These are phyloP conservation scores for Gamsiella multidivaricata DNA, from an alignment of 192 early-diverging fungal genomes.

Conservation along the genomic window DNA sequence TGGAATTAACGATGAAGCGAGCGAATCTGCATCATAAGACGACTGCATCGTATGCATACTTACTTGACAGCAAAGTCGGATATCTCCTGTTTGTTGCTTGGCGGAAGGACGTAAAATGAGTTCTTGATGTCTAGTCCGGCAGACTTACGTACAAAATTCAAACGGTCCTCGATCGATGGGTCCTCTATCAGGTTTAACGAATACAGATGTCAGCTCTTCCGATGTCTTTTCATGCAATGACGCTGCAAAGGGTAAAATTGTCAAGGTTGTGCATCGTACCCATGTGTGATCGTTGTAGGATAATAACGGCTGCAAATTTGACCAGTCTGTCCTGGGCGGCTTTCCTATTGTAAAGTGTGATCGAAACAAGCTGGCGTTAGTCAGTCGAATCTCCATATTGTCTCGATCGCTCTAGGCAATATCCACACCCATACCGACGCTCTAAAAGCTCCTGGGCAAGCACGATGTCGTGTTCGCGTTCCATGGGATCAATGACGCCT, in stretches of 20 bases:
- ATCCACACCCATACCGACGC: conserved; percentile 59
- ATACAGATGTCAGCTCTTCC: too few species aligned
- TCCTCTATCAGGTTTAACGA: conserved; percentile 59
- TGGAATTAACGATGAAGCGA: not conserved
- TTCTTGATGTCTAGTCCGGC: conserved; percentile 77
- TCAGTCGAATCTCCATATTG: not conserved
- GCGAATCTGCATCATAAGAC: conserved; percentile 2
- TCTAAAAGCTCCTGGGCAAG: conserved; percentile 76
- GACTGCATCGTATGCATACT: not conserved
- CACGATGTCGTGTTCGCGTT: conserved; percentile 70
- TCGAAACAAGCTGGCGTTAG: not conserved
- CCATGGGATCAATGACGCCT: conserved; percentile 61
- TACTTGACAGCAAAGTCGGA: conserved; percentile 75
- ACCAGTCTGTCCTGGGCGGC: conserved; percentile 70
- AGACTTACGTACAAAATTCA: conserved; percentile 70
- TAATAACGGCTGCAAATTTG: conserved; percentile 79
- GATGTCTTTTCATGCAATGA: too few species aligned
- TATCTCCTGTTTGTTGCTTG: conserved; percentile 59
- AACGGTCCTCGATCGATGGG: conserved; percentile 74
- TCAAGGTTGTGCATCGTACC: conserved; percentile 63
- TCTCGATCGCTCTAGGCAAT: too few species aligned
- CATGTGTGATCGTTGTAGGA: conserved; percentile 64
- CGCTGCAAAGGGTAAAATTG: too few species aligned
- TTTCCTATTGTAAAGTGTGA: conserved; percentile 61
- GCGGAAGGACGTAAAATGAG: conserved; percentile 74